phyloP scores from a whole-genome alignment of 208 protist genomes.

The Herpetomonas tarakana region DNA sequence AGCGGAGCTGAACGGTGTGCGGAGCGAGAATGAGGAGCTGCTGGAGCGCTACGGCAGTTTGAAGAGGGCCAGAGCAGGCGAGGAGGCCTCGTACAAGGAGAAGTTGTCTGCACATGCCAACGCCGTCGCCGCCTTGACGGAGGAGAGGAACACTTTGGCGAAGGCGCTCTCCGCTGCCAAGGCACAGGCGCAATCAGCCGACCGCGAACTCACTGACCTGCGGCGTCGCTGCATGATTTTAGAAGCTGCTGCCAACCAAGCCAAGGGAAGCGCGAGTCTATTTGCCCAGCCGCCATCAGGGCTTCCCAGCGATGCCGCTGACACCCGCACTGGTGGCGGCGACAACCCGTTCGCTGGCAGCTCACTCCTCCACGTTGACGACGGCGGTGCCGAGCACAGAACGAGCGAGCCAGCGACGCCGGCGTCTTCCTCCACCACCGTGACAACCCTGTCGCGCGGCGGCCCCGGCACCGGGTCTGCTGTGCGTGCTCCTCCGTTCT shows the following conservation, averaged over 20 bases:
- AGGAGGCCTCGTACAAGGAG: slow-evolving; percentile 6
- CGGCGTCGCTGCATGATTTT: neutral
- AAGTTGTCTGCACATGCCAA: slow-evolving; percentile 1
- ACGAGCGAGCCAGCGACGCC: neutral
- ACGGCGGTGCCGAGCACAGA: neutral
- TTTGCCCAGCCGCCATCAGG: no score
- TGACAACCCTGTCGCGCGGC: no score
- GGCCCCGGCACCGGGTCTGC: neutral
- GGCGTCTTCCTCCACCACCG: neutral
- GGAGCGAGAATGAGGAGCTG: slow-evolving; percentile 29
- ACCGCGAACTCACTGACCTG: neutral
- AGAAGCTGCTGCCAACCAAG: neutral
- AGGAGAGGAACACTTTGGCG: slow-evolving; percentile 8
- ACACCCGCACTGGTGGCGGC: neutral
- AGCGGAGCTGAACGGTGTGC: slow-evolving; percentile 23
- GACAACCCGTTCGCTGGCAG: neutral
- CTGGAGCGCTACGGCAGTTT: slow-evolving; percentile 27
- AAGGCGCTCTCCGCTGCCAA: neutral
- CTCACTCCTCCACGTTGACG: neutral
- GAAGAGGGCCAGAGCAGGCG: slow-evolving; percentile 22
- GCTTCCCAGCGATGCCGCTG: no score
- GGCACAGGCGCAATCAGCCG: neutral
- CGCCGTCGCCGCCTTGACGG: slow-evolving; percentile 11
- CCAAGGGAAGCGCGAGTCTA: neutral
- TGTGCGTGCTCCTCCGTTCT: neutral